Percentiles rank a stretch among this genome's conserved stretches.
Evolutionary conservation across 1,139 yeast species (phyloP).

Genomic region (Diutina mesorugosa): DNA sequence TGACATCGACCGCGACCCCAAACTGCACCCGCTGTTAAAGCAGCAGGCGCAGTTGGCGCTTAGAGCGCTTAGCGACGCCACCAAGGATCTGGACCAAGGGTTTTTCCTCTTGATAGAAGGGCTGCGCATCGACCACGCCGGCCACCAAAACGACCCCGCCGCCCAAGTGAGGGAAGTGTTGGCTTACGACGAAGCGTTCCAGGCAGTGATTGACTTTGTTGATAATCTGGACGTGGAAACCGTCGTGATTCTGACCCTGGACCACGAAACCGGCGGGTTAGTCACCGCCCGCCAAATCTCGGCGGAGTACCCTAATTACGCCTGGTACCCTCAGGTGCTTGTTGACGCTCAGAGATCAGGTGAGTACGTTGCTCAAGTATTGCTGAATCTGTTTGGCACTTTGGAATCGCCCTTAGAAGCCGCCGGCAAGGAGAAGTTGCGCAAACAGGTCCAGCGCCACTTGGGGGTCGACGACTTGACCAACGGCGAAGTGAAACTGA

Average conservation of each 20-base stretch:
- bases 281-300: constrained; percentile 18
- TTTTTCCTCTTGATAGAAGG: constrained; percentile 78
- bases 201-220: constrained; percentile 55
- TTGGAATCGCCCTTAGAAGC: background rate
- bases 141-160: constrained; percentile 80
- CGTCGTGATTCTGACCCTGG: constrained; percentile 64
- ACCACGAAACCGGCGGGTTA: constrained; percentile 88
- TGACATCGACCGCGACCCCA: constrained; percentile 56
- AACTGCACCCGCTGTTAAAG: constrained; percentile 55
- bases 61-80: constrained; percentile 48
- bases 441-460: constrained; percentile 33
- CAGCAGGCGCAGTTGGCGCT: constrained; percentile 65
- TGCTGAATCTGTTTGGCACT: background rate
- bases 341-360: constrained; percentile 59
- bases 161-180: constrained; percentile 73
- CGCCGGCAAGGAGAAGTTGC: background rate
- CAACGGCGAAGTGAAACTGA: constrained; percentile 28
- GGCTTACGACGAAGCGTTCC: constrained; percentile 66
- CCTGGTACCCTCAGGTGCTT: constrained; percentile 64
- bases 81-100: constrained; percentile 59
- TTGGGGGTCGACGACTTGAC: constrained; percentile 49
- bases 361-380: constrained; percentile 38
- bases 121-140: constrained; percentile 85
- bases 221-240: constrained; percentile 57
- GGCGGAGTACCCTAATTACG: constrained; percentile 14